A percentile compares a stretch with the other conserved stretches of the same genome.
Conservation (phyloP, 2,329 filamentous ascomycete species). For the Fusarium nurragi region DNA sequence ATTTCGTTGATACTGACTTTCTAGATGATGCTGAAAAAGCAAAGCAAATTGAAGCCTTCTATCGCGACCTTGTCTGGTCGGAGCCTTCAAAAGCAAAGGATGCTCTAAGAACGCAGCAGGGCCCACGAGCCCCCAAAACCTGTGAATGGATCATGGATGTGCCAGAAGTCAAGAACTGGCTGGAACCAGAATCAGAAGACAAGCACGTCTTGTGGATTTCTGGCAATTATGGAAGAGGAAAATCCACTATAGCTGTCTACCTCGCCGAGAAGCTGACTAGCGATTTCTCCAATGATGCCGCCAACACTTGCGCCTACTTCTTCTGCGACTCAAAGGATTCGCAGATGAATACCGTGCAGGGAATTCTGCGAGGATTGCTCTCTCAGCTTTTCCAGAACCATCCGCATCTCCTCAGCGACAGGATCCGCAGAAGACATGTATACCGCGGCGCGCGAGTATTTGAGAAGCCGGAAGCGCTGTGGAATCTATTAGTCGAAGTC, state of each 20-base stretch:
- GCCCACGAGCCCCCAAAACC: slow-evolving; percentile 13
- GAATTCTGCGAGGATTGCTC: slow-evolving; percentile 20
- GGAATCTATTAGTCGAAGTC: slow-evolving; percentile 25
- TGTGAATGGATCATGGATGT: slow-evolving; percentile 28
- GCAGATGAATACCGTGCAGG: slow-evolving; percentile 20
- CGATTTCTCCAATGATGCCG: slow-evolving; percentile 7
- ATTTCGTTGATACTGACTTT: slow-evolving; percentile 1
- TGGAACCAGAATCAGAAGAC: slow-evolving; percentile 8
- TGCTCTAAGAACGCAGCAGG: slow-evolving; percentile 23
- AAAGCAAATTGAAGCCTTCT: slow-evolving; percentile 22
- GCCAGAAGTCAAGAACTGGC: slow-evolving; percentile 9
- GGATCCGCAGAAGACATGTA: slow-evolving; percentile 22
- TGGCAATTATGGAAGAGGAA: slow-evolving; percentile 15
- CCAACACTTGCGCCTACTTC: slow-evolving; percentile 24
- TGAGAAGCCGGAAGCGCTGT: slow-evolving; percentile 24
- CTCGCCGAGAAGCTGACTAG: slow-evolving; percentile 20
- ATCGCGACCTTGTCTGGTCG: slow-evolving; percentile 24
- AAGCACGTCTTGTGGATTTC: slow-evolving; percentile 17
- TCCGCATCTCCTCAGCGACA: slow-evolving; percentile 22
- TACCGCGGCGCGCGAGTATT: slow-evolving; percentile 20
- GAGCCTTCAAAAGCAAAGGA: slow-evolving; percentile 19
- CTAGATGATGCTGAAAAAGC: slow-evolving; percentile 13
- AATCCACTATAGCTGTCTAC: slow-evolving; percentile 21
- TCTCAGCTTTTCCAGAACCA: slow-evolving; percentile 29
- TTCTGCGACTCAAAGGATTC: slow-evolving; percentile 21